Evolutionary conservation across 768 basidiomycete species (phyloP).

Genomic region (Hericium rajendrae): DNA sequence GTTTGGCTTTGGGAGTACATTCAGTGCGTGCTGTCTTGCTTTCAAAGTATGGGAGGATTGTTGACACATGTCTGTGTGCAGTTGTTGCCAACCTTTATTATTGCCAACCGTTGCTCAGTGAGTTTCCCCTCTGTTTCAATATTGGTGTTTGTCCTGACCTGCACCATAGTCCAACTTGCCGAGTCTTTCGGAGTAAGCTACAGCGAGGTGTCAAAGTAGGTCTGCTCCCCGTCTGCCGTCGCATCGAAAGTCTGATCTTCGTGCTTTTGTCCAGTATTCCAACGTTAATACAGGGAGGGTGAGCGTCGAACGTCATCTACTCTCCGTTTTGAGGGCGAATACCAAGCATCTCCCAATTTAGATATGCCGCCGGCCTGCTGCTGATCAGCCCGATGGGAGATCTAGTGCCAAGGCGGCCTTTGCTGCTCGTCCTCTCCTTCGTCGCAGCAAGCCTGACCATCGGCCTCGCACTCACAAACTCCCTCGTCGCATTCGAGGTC

Average conservation of each 20-base stretch:
- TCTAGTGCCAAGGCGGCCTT: conserved; percentile 62
- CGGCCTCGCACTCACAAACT: conserved; percentile 56
- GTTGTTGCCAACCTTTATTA: conserved; percentile 76
- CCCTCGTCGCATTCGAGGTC: conserved; percentile 49
- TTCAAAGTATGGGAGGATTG: conserved; percentile 5
- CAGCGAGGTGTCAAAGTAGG: conserved; percentile 5
- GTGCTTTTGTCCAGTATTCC: conserved; percentile 37
- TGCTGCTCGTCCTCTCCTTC: conserved; percentile 51
- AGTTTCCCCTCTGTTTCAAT: conserved; percentile 17
- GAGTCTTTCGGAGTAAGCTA: conserved; percentile 26
- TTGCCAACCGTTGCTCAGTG: conserved; percentile 71
- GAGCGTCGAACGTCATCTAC: conserved; percentile 6
- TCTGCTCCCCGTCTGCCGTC: not conserved
- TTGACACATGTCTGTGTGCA: conserved; percentile 15
- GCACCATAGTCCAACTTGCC: conserved; percentile 26
- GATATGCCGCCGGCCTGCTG: conserved; percentile 34
- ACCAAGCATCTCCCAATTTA: conserved; percentile 5
- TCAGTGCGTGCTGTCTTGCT: conserved; percentile 29
- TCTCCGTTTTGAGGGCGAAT: not conserved
- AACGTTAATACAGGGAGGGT: conserved; percentile 63
- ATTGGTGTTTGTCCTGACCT: not conserved
- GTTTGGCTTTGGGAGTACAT: conserved; percentile 39
- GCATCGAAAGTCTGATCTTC: not conserved
- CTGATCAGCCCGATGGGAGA: conserved; percentile 80
- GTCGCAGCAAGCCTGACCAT: conserved; percentile 44